Base-by-base conservation (phyloP, 73 alveolate species). In the Stentor coeruleus region DNA sequence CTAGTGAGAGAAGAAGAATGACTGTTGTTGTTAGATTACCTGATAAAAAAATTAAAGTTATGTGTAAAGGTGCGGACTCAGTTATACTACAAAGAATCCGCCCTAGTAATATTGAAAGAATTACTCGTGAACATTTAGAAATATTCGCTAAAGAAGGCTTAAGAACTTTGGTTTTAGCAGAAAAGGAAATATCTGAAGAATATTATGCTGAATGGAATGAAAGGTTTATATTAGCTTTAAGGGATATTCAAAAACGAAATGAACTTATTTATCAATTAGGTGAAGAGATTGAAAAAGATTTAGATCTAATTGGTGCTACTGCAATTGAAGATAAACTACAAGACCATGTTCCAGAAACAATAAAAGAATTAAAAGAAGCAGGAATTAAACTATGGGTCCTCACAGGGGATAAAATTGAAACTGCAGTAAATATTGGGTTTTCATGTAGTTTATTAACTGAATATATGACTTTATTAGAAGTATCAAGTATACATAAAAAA, bases 271-370 rank as follows among this genome's bases (percentile, higher is more conserved):
- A 81, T 49, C 88, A 90, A 39, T 38, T 90, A 1, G 87, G 84
- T 85, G 93, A 89, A 49, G 94, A 93, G 82, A 90, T 85, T 11
- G 99, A 96, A 85, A 60, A 82, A 75, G 95, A 89, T 40, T 75
- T 96, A 58, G 85, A 77, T 33, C 90, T 93, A 74, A 81, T 92
- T 73, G 99, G 99, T 0, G 87, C 98, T 36, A 91, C 98, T 4
- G 99, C 99, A 2, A 94, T 96, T 59, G 99, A 93, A 84, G 99
- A 93, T 88, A 90, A 88, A 77, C 86, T 95, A 59, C 88, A 91
- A 86, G 96, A 93, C 59, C 95, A 93, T 26, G 99, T 95, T 3
- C 97, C 98, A 3, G 95, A 91, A 39, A 95, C 99, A 35, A 95
- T 95, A 38, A 83, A 84, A 80, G 83, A 88, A 38, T 77, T 95